These are phyloP conservation scores for Gossypium aridum DNA, from an alignment of 441 rosid species.

Conservation along the genomic window DNA sequence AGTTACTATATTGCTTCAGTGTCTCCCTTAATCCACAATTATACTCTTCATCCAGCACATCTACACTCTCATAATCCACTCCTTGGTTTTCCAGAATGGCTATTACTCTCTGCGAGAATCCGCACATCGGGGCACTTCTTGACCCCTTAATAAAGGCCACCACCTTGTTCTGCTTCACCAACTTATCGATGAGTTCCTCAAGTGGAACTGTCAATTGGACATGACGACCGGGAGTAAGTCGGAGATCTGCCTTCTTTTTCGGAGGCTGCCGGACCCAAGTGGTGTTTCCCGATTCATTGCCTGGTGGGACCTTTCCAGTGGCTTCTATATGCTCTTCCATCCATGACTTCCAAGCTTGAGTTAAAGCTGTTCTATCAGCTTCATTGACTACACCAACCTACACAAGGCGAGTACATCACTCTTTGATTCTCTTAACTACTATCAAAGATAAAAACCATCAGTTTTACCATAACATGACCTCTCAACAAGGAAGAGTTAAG, in stretches of 20 bases:
- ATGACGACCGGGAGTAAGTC: constrained; percentile 40
- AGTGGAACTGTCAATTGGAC: constrained; percentile 53
- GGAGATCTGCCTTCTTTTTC: constrained; percentile 69
- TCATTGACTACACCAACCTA: constrained; percentile 36
- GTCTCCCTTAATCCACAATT: constrained; percentile 67
- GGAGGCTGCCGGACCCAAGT: constrained; percentile 62
- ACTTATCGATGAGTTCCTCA: constrained; percentile 53
- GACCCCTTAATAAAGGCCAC: constrained; percentile 90
- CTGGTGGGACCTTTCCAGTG: constrained; percentile 79
- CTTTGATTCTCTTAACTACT: not conserved
- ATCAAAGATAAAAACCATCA: not conserved
- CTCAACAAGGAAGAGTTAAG: not conserved
- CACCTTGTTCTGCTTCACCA: constrained; percentile 83
- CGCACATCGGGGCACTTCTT: constrained; percentile 76
- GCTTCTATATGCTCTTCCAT: constrained; percentile 28
- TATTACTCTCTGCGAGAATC: constrained; percentile 81
- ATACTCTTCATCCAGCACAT: constrained; percentile 80
- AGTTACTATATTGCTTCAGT: constrained; percentile 53
- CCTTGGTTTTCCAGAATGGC: constrained; percentile 76
- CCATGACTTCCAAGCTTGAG: constrained; percentile 75
- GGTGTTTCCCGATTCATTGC: constrained; percentile 79
- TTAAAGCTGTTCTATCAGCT: constrained; percentile 25
- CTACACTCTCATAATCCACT: constrained; percentile 68
- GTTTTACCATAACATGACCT: not conserved
- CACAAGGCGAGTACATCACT: constrained; percentile 1